Conservation (phyloP, 257 asterid species). For the Nicotiana undulata region DNA sequence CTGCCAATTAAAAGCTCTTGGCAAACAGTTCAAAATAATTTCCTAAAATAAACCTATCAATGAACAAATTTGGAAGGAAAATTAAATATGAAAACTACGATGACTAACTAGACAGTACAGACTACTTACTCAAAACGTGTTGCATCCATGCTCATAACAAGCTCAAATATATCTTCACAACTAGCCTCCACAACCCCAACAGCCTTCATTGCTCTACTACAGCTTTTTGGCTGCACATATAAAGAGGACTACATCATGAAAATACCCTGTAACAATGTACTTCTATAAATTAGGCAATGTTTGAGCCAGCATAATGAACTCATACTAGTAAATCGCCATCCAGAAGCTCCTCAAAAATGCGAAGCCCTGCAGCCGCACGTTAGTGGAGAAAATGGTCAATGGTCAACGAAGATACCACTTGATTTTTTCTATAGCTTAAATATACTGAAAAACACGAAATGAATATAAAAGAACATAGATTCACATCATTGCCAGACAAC, state of each 20-base stretch:
- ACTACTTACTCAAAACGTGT: slow-evolving; percentile 75
- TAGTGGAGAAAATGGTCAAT: not conserved
- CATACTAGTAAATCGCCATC: slow-evolving; percentile 87
- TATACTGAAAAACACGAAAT: not conserved
- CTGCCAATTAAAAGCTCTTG: not conserved
- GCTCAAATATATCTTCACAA: slow-evolving; percentile 84
- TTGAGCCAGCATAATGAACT: slow-evolving; percentile 8
- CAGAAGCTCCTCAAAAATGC: slow-evolving; percentile 82
- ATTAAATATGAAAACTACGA: not conserved
- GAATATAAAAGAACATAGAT: not conserved
- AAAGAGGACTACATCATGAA: slow-evolving; percentile 18
- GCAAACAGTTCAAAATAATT: not conserved
- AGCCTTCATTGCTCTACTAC: slow-evolving; percentile 94
- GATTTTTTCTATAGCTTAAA: not conserved
- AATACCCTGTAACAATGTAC: slow-evolving; percentile 11
- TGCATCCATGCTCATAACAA: slow-evolving; percentile 93
- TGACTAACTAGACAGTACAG: slow-evolving; percentile 9
- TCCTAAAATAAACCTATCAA: not conserved
- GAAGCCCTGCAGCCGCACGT: slow-evolving; percentile 62
- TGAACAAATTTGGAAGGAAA: not conserved
- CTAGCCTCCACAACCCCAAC: slow-evolving; percentile 92
- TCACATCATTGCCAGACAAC: not conserved
- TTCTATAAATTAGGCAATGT: not conserved
- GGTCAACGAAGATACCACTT: not conserved
- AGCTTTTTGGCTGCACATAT: slow-evolving; percentile 77